phyloP scores from a whole-genome alignment of 225 moss, liverwort and hornwort genomes.

The Asterella californica region DNA sequence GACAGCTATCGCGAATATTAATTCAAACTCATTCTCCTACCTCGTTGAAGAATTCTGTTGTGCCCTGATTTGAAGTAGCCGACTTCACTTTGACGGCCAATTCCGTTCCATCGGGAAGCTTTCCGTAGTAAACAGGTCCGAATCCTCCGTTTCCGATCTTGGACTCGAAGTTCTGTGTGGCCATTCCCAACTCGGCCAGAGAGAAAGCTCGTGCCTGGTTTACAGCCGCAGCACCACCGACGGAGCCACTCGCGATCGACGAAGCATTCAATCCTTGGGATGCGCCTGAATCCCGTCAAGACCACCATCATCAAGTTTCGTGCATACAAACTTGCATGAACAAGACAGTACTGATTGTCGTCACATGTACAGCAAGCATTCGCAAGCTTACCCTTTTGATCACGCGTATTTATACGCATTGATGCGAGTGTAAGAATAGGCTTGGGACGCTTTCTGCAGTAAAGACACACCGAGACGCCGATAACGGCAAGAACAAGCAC shows the following conservation, averaged over 20 bases:
- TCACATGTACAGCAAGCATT: too few relatives aligned
- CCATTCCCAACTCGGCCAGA: constrained; percentile 31
- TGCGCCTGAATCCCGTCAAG: constrained; percentile 2
- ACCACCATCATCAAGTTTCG: neutral
- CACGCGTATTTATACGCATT: neutral
- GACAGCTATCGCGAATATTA: too few relatives aligned
- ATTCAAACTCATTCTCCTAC: neutral
- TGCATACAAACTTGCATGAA: neutral
- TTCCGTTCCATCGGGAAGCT: constrained; percentile 26
- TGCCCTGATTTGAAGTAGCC: constrained; percentile 20
- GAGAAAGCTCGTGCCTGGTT: constrained; percentile 21
- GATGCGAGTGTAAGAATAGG: too few relatives aligned
- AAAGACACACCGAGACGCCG: neutral
- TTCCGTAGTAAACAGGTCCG: constrained; percentile 34
- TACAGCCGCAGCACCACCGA: neutral
- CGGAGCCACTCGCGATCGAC: neutral
- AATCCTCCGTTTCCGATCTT: constrained; percentile 49
- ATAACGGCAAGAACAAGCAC: constrained; percentile 5
- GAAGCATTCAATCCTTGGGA: neutral
- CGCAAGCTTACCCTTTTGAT: neutral
- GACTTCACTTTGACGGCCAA: constrained; percentile 40
- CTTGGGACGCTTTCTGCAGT: constrained; percentile 1
- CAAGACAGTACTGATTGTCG: neutral
- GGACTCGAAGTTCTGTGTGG: constrained; percentile 33
- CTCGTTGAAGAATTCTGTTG: constrained; percentile 34